Conservation (phyloP, 805 yeast species). For the Lipomyces oligophaga region DNA sequence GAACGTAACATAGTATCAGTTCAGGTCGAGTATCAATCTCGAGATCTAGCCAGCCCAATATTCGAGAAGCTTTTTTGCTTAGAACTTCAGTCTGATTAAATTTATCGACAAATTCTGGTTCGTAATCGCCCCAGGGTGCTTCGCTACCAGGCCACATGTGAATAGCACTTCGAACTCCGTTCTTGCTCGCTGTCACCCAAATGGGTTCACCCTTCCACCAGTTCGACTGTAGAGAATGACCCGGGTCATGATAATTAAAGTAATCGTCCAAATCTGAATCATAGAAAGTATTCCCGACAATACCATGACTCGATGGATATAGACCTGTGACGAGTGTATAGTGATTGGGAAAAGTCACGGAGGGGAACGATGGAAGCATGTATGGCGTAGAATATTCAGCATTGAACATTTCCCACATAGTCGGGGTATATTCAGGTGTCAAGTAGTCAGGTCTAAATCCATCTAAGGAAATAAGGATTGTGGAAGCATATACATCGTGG, state of each 20-base stretch:
- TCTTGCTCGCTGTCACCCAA: slow-evolving; percentile 70
- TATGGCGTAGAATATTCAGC: slow-evolving; percentile 61
- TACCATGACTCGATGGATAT: slow-evolving; percentile 79
- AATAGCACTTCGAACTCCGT: slow-evolving; percentile 64
- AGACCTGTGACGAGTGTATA: slow-evolving; percentile 88
- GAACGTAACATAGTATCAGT: slow-evolving; percentile 71
- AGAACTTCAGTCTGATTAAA: slow-evolving; percentile 64
- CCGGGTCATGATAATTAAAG: slow-evolving; percentile 61
- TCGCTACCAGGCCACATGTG: slow-evolving; percentile 98
- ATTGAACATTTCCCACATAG: slow-evolving; percentile 50
- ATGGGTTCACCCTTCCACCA: slow-evolving; percentile 93
- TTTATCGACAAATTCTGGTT: slow-evolving; percentile 51
- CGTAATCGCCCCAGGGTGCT: slow-evolving; percentile 53
- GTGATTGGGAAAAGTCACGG: slow-evolving; percentile 87
- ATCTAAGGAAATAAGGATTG: slow-evolving; percentile 74
- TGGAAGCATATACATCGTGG: slow-evolving; percentile 68
- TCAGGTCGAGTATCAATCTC: slow-evolving; percentile 61
- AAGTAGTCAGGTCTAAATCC: slow-evolving; percentile 92
- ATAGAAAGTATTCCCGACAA: slow-evolving; percentile 75
- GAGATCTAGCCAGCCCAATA: slow-evolving; percentile 64
- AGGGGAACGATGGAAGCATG: slow-evolving; percentile 83
- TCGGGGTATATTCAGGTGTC: slow-evolving; percentile 62
- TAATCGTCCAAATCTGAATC: slow-evolving; percentile 55
- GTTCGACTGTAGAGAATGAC: slow-evolving; percentile 47
- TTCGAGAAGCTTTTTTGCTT: slow-evolving; percentile 52